These are phyloP conservation scores for Anthoceros angustus DNA, from an alignment of 225 moss, liverwort and hornwort genomes.

Conservation along the genomic window DNA sequence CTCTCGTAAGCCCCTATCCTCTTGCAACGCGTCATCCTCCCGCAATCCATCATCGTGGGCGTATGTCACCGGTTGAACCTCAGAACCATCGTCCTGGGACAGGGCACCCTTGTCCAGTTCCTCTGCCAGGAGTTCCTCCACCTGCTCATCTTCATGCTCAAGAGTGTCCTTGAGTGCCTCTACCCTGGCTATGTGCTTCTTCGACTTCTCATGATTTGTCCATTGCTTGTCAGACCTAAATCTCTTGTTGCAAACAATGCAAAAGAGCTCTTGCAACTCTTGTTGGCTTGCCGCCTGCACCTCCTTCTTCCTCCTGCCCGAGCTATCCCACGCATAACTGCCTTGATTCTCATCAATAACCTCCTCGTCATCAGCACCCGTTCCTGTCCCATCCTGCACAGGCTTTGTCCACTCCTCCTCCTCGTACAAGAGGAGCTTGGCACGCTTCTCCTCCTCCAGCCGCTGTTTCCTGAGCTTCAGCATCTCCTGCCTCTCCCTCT, in stretches of 20 bases:
- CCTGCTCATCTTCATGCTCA: conserved; percentile 57
- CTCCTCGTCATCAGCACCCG: conserved; percentile 28
- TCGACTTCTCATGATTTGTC: conserved; percentile 88
- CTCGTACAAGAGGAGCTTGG: conserved; percentile 48
- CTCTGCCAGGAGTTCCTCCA: conserved; percentile 30
- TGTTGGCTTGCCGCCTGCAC: conserved; percentile 14
- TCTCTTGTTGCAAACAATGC: conserved; percentile 76
- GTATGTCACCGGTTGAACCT: background rate
- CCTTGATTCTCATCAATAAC: conserved; percentile 41
- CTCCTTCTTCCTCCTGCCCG: conserved; percentile 12
- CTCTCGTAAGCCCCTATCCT: conserved; percentile 6
- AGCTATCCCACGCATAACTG: conserved; percentile 29
- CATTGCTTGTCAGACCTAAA: conserved; percentile 85
- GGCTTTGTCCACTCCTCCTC: conserved; percentile 81
- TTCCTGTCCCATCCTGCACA: conserved; percentile 19
- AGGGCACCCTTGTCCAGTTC: conserved; percentile 28
- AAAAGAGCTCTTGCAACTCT: conserved; percentile 49
- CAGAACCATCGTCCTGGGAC: conserved; percentile 10
- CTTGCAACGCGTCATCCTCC: conserved; percentile 8
- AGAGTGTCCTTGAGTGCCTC: conserved; percentile 66
- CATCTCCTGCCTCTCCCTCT: conserved; percentile 60
- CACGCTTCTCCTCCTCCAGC: conserved; percentile 60
- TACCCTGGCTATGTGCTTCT: conserved; percentile 69
- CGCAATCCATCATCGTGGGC: background rate
- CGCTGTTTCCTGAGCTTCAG: conserved; percentile 46